Evolutionary conservation across 2,329 filamentous ascomycete genomes (phyloP).

Genomic region (Arthrobotrys sphaeroides): DNA sequence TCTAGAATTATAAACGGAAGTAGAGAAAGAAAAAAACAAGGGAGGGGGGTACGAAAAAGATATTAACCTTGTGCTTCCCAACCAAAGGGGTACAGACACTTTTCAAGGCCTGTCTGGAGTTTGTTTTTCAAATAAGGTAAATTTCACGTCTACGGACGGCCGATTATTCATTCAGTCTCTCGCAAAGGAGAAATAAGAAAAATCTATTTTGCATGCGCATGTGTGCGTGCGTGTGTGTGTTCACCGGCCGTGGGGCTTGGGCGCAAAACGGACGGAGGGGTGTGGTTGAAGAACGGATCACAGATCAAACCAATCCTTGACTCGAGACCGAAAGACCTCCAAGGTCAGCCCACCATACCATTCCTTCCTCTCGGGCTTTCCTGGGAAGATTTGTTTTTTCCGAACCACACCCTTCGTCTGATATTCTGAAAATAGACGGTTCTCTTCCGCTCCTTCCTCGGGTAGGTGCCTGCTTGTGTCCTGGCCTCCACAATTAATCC

Average conservation of each 20-base stretch:
- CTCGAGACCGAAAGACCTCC: slow-evolving; percentile 27
- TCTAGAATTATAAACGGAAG: slow-evolving; percentile 31
- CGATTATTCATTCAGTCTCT: slow-evolving; percentile 23
- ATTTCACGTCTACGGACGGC: slow-evolving; percentile 45
- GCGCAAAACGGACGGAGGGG: slow-evolving; percentile 37
- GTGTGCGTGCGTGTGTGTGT: slow-evolving; percentile 36
- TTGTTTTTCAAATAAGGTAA: slow-evolving; percentile 53
- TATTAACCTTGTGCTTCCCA: slow-evolving; percentile 52
- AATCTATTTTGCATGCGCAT: slow-evolving; percentile 14
- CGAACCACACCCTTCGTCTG: slow-evolving; percentile 51
- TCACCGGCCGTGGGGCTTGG: slow-evolving; percentile 51
- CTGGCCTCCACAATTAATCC: slow-evolving; percentile 22
- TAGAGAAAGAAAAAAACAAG: slow-evolving; percentile 20
- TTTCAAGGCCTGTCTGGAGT: slow-evolving; percentile 19
- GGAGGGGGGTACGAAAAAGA: slow-evolving; percentile 36
- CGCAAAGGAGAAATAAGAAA: slow-evolving; percentile 40
- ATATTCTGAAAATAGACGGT: slow-evolving; percentile 54
- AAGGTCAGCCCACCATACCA: slow-evolving; percentile 52
- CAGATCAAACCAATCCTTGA: slow-evolving; percentile 48
- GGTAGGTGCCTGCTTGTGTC: slow-evolving; percentile 49
- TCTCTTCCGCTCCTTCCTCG: slow-evolving; percentile 53
- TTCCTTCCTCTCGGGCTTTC: slow-evolving; percentile 26
- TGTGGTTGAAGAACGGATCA: slow-evolving; percentile 49
- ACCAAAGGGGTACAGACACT: slow-evolving; percentile 45
- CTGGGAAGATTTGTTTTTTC: slow-evolving; percentile 29